Evolutionary conservation across 1,284 basidiomycete species (phyloP), one percentile per base, ranked within the genome.

Genomic region (Tetrapyrgos nigripes): DNA sequence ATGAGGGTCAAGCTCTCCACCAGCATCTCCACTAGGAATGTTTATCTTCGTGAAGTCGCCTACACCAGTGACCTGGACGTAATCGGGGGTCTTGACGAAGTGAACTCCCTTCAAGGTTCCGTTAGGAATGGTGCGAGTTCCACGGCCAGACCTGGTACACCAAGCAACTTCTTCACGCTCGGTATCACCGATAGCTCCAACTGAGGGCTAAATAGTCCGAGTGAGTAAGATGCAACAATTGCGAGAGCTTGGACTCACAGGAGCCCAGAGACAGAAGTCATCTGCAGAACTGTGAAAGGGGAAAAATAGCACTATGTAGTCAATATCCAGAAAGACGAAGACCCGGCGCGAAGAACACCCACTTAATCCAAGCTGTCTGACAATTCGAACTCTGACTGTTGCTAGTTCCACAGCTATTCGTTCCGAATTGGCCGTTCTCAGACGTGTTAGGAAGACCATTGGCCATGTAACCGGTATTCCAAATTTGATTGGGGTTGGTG

Each of bases 101-200:
- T 91, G 88, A 2, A 89, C 80, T 62, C 87, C 89, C 29, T 79
- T 76, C 60, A 92, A 76, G 6, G 88, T 77, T 23, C 85, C 86
- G 17, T 79, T 73, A 46, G 87, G 87, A 24, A 92, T 88, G 28
- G 83, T 70, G 50, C 90, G 87, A 0, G 87, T 78, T 8, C 90
- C 89, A 57, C 81, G 82, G 17, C 86, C 85, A 51, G 82, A 79
- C 69, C 85, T 87, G 35, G 88, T 89, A 77, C 91, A 93, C 80
- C 84, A 93, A 0, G 89, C 85, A n/a, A 93, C 87, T 60, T 83
- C 85, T 53, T 84, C 79, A 43, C 81, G 82, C 73, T 93, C 91
- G 11, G 86, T 84, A 60, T 89, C 83, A 46, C 86, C 88, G 56
- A 93, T 85, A n/a, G 77, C 75, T 29, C 79, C 76, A 60, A 72